Conservation (phyloP, 495 filamentous ascomycete species). For the Hapsidospora chrysogenum region DNA sequence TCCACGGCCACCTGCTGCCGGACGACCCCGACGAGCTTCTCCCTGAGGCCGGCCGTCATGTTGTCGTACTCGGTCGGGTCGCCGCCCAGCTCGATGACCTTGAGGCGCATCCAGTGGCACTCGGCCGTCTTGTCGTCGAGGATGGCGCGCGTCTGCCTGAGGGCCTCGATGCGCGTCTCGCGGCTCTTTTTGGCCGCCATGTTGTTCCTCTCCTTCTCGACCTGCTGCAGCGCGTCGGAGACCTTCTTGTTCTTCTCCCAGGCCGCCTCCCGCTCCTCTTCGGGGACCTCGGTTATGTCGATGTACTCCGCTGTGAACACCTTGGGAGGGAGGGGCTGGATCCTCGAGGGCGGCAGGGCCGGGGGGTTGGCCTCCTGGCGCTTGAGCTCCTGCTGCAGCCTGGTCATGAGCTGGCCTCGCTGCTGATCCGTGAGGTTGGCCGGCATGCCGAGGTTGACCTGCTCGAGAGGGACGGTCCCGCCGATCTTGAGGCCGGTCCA, state of each 20-base stretch:
- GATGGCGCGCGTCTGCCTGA: not conserved
- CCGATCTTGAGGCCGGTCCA: not conserved
- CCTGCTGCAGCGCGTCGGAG: not conserved
- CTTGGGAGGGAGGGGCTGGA: not conserved
- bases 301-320: not conserved
- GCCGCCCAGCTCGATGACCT: conserved; percentile 1
- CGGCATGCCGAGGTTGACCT: not conserved
- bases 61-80: not conserved
- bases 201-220: conserved; percentile 2
- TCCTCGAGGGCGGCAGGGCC: not conserved
- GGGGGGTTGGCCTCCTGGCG: not conserved
- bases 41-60: not conserved
- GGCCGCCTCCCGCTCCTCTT: not conserved
- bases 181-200: conserved; percentile 3
- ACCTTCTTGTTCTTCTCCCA: not conserved
- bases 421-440: not conserved
- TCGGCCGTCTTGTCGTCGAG: conserved; percentile 3
- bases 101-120: conserved; percentile 2
- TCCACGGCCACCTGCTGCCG: not conserved
- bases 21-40: conserved; percentile 1
- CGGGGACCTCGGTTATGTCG: not conserved
- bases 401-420: not conserved
- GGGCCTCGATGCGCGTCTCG: not conserved
- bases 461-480: not conserved
- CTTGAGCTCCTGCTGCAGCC: not conserved